phyloP scores from a whole-genome alignment of 1,284 basidiomycete genomes.

The Entoloma clypeatum region DNA sequence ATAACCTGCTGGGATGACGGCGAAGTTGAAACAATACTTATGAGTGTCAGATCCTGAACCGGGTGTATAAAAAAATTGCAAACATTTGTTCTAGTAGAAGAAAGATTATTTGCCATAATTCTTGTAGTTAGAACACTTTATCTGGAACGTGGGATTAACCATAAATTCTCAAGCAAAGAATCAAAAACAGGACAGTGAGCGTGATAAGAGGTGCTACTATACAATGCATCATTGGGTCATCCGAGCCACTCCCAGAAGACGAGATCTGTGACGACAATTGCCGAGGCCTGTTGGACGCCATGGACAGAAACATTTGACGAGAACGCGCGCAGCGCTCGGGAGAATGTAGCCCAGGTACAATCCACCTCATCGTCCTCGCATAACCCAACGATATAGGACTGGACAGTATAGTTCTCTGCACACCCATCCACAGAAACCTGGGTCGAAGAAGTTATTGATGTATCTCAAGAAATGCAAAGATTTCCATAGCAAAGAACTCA shows the following conservation, averaged over 20 bases:
- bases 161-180: too few relatives aligned
- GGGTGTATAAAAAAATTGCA: too few relatives aligned
- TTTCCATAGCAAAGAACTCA: constrained; percentile 2
- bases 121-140: too few relatives aligned
- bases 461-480: not conserved
- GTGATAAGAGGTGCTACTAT: too few relatives aligned
- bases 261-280: constrained; percentile 16
- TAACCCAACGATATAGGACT: constrained; percentile 15
- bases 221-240: too few relatives aligned
- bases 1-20: constrained; percentile 15
- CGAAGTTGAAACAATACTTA: constrained; percentile 13
- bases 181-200: too few relatives aligned
- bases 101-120: too few relatives aligned
- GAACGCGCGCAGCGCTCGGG: constrained; percentile 15
- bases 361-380: constrained; percentile 9
- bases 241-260: constrained; percentile 19
- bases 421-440: constrained; percentile 14
- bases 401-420: constrained; percentile 5
- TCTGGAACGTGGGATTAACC: too few relatives aligned
- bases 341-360: not conserved
- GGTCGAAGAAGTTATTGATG: not conserved
- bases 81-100: too few relatives aligned
- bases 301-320: constrained; percentile 11
- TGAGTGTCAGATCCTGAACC: constrained; percentile 12
- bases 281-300: constrained; percentile 13